Conservation (phyloP, 495 filamentous ascomycete genomes). For the Aspergillus cavernicola region DNA sequence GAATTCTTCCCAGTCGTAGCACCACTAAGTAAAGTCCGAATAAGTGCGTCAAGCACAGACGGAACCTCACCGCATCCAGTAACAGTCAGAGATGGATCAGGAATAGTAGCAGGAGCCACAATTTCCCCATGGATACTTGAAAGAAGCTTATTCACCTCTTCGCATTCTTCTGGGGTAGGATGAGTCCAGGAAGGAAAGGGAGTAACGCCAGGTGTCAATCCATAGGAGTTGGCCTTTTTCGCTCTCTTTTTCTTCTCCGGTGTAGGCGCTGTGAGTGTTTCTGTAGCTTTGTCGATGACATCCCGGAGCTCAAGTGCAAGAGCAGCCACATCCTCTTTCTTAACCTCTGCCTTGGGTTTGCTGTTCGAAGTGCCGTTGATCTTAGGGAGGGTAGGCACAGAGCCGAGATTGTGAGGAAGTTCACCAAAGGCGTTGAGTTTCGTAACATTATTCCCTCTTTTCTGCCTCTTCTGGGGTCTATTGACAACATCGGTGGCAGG, state of each 20-base stretch:
- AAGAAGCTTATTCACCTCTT: constrained; percentile 69
- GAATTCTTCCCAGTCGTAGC: constrained; percentile 67
- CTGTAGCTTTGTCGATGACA: constrained; percentile 21
- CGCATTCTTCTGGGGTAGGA: constrained; percentile 70
- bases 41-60: constrained; percentile 81
- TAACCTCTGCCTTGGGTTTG: background rate
- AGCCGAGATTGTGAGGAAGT: constrained; percentile 46
- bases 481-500: background rate
- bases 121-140: constrained; percentile 63
- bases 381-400: background rate
- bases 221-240: constrained; percentile 33
- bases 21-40: constrained; percentile 77
- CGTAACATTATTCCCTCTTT: constrained; percentile 12
- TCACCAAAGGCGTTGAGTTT: constrained; percentile 21
- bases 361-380: background rate
- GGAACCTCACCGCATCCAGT: constrained; percentile 94
- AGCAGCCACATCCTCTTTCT: constrained; percentile 10
- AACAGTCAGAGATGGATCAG: constrained; percentile 70
- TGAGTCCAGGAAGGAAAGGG: constrained; percentile 68
- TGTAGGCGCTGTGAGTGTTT: background rate
- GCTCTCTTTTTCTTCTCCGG: constrained; percentile 13
- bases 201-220: constrained; percentile 39
- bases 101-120: constrained; percentile 62
- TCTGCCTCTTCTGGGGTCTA: constrained; percentile 17
- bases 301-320: constrained; percentile 16